phyloP scores from a whole-genome alignment of 2,329 filamentous ascomycete species.

The Paecilomyces sp. region DNA sequence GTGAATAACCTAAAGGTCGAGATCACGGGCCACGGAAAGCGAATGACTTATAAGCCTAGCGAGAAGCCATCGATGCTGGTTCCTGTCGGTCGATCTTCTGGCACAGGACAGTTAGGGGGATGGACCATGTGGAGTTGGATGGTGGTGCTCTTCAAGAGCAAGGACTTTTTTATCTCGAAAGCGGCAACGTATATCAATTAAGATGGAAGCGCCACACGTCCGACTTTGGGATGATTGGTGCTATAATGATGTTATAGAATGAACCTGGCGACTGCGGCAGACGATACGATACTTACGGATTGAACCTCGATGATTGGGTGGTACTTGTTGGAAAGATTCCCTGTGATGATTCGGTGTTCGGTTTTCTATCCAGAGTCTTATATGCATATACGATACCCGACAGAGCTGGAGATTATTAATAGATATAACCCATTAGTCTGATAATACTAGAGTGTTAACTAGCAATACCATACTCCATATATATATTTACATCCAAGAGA shows the following conservation, averaged over 20 bases:
- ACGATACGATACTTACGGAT: neutral
- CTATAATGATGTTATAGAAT: neutral
- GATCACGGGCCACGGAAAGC: constrained; percentile 5
- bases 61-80: constrained; percentile 4
- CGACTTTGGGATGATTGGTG: neutral
- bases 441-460: neutral
- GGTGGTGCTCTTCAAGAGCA: constrained; percentile 10
- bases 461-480: neutral
- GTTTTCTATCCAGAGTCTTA: neutral
- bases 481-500: neutral
- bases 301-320: neutral
- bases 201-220: neutral
- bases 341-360: neutral
- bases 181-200: neutral
- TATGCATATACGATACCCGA: neutral
- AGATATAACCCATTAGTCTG: neutral
- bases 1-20: constrained; percentile 10
- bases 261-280: neutral
- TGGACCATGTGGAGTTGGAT: constrained; percentile 7
- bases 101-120: constrained; percentile 8
- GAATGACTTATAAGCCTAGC: constrained; percentile 1
- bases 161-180: constrained; percentile 11
- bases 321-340: neutral
- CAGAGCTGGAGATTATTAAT: neutral
- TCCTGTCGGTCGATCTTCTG: constrained; percentile 7